phyloP scores from a whole-genome alignment of 2,329 filamentous ascomycete species.

The Fusarium sp. region DNA sequence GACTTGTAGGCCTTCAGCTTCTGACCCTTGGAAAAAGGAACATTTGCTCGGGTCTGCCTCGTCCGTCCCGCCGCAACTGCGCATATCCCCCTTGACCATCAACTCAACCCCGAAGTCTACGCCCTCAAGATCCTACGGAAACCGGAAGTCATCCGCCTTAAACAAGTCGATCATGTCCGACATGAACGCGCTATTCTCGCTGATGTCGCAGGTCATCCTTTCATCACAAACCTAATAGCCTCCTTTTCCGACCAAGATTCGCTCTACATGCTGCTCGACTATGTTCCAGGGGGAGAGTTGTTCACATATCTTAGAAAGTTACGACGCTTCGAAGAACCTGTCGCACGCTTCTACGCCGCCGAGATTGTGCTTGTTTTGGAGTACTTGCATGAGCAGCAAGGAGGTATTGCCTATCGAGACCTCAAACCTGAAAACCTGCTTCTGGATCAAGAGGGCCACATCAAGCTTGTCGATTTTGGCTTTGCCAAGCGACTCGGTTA shows the following conservation, averaged over 20 bases:
- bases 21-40: constrained; percentile 58
- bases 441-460: constrained; percentile 79
- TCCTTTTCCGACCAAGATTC: constrained; percentile 84
- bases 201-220: constrained; percentile 81
- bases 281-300: constrained; percentile 84
- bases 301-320: constrained; percentile 84
- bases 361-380: constrained; percentile 86
- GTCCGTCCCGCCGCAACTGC: constrained; percentile 70
- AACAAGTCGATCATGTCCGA: constrained; percentile 87
- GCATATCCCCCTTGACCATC: constrained; percentile 47
- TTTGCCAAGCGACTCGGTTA: constrained; percentile 82
- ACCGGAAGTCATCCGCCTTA: constrained; percentile 78
- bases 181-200: constrained; percentile 83
- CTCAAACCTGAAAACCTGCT: constrained; percentile 86
- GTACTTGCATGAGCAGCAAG: constrained; percentile 81
- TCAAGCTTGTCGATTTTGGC: constrained; percentile 86
- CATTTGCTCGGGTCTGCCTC: constrained; percentile 84
- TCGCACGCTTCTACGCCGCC: constrained; percentile 82
- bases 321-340: constrained; percentile 80
- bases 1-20: background rate
- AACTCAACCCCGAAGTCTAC: constrained; percentile 65
- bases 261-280: constrained; percentile 85
- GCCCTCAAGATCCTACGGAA: constrained; percentile 83
- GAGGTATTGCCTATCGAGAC: constrained; percentile 81
- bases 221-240: constrained; percentile 81